A percentile compares a stretch with the other conserved stretches of the same genome.
Conservation (phyloP, 805 yeast species). For the Tetrapisispora taiwanensis region DNA sequence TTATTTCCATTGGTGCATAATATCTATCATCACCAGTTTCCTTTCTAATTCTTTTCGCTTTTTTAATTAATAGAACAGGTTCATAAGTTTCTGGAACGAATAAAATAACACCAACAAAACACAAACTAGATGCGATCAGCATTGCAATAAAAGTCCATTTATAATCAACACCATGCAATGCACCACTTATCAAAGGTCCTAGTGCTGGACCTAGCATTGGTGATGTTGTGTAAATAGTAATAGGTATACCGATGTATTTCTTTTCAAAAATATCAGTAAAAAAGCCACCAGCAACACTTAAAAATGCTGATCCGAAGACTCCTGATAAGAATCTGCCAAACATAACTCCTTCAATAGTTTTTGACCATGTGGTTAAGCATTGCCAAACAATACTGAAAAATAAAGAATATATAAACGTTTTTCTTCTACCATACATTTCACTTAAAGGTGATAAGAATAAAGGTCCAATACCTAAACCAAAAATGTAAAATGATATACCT, state of each 20-base stretch:
- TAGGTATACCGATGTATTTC: slow-evolving; percentile 53
- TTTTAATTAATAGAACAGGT: slow-evolving; percentile 40
- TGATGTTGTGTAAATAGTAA: slow-evolving; percentile 54
- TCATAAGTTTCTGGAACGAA: slow-evolving; percentile 59
- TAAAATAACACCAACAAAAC: slow-evolving; percentile 35
- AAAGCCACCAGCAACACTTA: slow-evolving; percentile 70
- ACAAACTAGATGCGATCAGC: slow-evolving; percentile 51
- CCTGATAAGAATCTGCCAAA: slow-evolving; percentile 62
- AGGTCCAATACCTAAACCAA: slow-evolving; percentile 64
- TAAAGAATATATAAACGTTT: slow-evolving; percentile 50
- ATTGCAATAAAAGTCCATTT: slow-evolving; percentile 64
- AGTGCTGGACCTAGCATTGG: slow-evolving; percentile 63
- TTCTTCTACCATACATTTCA: slow-evolving; percentile 53
- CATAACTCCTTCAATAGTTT: slow-evolving; percentile 52
- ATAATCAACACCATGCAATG: slow-evolving; percentile 41
- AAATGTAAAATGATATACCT: slow-evolving; percentile 54
- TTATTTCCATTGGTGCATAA: slow-evolving; percentile 31
- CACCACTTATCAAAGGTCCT: slow-evolving; percentile 57
- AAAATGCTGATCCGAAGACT: slow-evolving; percentile 62
- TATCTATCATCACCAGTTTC: slow-evolving; percentile 45
- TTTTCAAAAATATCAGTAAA: slow-evolving; percentile 61
- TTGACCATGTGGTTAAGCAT: slow-evolving; percentile 45
- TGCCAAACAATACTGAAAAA: slow-evolving; percentile 50
- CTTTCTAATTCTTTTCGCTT: slow-evolving; percentile 42
- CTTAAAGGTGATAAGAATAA: slow-evolving; percentile 56